phyloP scores from a whole-genome alignment of 2,329 filamentous ascomycete genomes.

The Fusarium nisikadoi region DNA sequence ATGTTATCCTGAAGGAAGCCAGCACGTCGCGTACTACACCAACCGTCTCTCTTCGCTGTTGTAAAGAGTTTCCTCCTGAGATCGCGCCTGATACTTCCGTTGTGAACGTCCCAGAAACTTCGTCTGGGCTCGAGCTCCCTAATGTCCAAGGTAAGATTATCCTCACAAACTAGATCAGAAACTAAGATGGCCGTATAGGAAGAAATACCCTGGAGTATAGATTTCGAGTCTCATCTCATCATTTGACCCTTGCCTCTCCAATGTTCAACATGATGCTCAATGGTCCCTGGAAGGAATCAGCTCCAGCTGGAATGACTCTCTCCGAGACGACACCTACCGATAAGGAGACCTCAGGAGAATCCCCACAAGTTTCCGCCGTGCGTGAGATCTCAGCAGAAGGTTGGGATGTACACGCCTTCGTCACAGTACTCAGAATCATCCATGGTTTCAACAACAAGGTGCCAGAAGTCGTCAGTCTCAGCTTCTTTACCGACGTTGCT shows the following conservation, averaged over 20 bases:
- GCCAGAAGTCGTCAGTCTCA: neutral
- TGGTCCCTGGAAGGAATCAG: neutral
- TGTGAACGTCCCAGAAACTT: neutral
- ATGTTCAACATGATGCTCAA: neutral
- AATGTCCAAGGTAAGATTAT: too few relatives aligned
- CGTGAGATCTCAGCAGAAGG: neutral
- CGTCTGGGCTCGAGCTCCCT: neutral
- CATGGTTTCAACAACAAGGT: neutral
- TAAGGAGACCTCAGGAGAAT: too few relatives aligned
- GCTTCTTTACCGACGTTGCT: neutral
- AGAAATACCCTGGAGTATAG: neutral
- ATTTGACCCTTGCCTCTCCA: neutral
- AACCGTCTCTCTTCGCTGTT: neutral
- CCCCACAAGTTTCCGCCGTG: neutral
- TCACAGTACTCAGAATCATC: neutral
- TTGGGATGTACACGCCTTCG: neutral
- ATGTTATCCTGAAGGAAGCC: neutral
- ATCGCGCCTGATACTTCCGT: neutral
- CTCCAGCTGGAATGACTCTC: accelerated
- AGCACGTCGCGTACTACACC: neutral
- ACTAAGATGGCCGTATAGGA: neutral
- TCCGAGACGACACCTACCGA: too few relatives aligned
- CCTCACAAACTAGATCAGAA: neutral
- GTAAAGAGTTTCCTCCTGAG: neutral
- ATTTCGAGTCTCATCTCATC: neutral